These are phyloP conservation scores for Phytophthora boehmeriae DNA, from an alignment of 352 stramenopile species.

Conservation along the genomic window DNA sequence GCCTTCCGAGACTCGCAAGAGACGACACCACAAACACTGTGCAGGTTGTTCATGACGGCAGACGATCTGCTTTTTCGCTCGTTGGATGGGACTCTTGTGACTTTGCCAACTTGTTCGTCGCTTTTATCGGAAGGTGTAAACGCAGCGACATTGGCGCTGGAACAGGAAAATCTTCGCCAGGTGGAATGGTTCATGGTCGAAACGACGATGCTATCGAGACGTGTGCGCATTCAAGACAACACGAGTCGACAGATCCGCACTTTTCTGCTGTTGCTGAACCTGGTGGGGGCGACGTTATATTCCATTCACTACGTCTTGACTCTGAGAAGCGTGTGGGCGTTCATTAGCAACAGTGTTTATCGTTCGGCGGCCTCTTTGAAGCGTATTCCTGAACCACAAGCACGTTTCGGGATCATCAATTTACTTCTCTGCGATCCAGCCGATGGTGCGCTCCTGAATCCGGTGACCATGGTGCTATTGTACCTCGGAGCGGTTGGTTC, in stretches of 20 bases:
- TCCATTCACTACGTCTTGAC: slow-evolving; percentile 40
- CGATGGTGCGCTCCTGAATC: slow-evolving; percentile 38
- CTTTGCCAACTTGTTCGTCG: slow-evolving; percentile 24
- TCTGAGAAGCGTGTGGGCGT: slow-evolving; percentile 30
- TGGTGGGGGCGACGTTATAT: slow-evolving; percentile 40
- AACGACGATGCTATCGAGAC: slow-evolving; percentile 25
- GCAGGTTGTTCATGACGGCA: slow-evolving; percentile 37
- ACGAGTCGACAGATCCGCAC: slow-evolving; percentile 46
- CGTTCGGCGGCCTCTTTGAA: neutral
- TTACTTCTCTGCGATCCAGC: slow-evolving; percentile 29
- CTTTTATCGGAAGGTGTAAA: slow-evolving; percentile 11
- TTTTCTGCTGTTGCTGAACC: slow-evolving; percentile 40
- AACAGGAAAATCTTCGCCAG: slow-evolving; percentile 36
- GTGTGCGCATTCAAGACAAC: slow-evolving; percentile 46
- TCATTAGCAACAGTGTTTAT: slow-evolving; percentile 33
- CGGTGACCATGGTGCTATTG: slow-evolving; percentile 38
- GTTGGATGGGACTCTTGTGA: slow-evolving; percentile 22
- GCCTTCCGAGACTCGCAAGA: slow-evolving; percentile 47
- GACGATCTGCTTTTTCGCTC: slow-evolving; percentile 36
- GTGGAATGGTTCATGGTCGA: slow-evolving; percentile 45
- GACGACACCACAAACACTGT: slow-evolving; percentile 40
- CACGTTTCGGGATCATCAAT: slow-evolving; percentile 19
- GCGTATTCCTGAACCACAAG: neutral
- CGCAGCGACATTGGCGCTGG: neutral
- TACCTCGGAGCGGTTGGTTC: slow-evolving; percentile 45